Base-by-base conservation (phyloP, 805 yeast genomes). In the Yarrowia sp. region DNA sequence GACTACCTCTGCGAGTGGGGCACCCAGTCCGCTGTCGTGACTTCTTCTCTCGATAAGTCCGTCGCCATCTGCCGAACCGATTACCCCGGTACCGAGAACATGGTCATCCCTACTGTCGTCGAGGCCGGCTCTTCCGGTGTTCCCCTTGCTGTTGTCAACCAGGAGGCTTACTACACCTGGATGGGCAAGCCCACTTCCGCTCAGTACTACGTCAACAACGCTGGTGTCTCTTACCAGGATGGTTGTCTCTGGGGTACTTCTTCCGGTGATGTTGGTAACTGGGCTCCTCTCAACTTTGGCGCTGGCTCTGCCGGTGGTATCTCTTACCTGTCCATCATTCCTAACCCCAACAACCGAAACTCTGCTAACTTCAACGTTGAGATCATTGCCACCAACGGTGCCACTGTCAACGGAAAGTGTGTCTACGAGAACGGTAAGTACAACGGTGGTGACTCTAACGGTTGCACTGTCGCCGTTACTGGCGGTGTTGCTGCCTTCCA, bases 31-130 rank as follows among this genome's bases (percentile, higher is more conserved):
- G 96, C 96, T 57, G 74, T 77, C 63, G 92, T 89, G 71, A 88
- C 81, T 66, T 84, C 86, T 72, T 81, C 89, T 71, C 78, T 90
- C 66, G 74, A 76, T 69, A 75, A 87, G 67, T 82, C 82, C 63
- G 92, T 93, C 72, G 93, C 98, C 67, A 79, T 95, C 73, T 95
- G 99, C 84, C 89, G 98, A 83, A 93, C 99, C 68, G 99, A 93
- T 78, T 93, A 93, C 85, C 99, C 99, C 74, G 99, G 99, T 81
- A 88, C 97, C 69, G 99, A 93, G 82, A 92, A 92, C 84, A 95
- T 93, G 98, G 96, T 87, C 70, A 83, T 93, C 68, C 98, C 99
- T 76, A 92, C 98, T 67, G 80, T 84, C 68, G 88, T 92, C 63
- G 76, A 75, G 38, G 89, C 88, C 66, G 97, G 96, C 72, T 72